phyloP scores from a whole-genome alignment of 2,329 filamentous ascomycete species.

The Nemania abortiva region DNA sequence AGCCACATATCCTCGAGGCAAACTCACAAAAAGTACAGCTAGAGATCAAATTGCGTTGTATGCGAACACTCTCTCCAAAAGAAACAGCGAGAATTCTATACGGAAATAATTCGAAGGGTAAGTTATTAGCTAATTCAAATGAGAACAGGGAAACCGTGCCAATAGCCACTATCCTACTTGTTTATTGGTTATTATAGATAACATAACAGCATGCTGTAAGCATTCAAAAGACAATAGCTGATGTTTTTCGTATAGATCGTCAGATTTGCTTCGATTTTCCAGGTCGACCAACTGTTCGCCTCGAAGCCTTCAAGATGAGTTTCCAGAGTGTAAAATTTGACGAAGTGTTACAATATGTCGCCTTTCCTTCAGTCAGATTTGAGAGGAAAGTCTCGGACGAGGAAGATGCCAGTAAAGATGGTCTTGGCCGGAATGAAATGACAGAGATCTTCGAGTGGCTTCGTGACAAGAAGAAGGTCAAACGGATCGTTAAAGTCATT shows the following conservation, averaged over 20 bases:
- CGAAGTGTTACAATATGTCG: constrained; percentile 17
- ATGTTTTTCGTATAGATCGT: neutral
- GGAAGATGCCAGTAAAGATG: neutral
- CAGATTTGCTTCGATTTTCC: constrained; percentile 18
- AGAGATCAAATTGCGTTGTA: constrained; percentile 13
- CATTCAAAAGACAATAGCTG: no score
- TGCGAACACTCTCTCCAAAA: constrained; percentile 13
- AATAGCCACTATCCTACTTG: no score
- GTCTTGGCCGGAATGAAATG: constrained; percentile 12
- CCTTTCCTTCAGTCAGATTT: constrained; percentile 7
- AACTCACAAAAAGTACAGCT: constrained; percentile 2
- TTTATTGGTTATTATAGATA: no score
- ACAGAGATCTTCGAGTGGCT: constrained; percentile 11
- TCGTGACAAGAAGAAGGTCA: constrained; percentile 3
- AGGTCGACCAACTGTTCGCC: neutral
- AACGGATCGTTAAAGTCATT: constrained; percentile 9
- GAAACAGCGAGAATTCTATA: constrained; percentile 11
- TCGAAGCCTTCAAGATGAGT: constrained; percentile 6
- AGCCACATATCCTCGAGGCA: neutral
- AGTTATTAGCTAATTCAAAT: neutral
- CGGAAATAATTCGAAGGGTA: constrained; percentile 4
- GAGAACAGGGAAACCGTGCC: no score
- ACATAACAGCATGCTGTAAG: no score
- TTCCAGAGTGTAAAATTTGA: constrained; percentile 10
- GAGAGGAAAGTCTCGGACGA: constrained; percentile 11